phyloP scores from a whole-genome alignment of 352 stramenopile genomes.

The Thraustotheca clavata region DNA sequence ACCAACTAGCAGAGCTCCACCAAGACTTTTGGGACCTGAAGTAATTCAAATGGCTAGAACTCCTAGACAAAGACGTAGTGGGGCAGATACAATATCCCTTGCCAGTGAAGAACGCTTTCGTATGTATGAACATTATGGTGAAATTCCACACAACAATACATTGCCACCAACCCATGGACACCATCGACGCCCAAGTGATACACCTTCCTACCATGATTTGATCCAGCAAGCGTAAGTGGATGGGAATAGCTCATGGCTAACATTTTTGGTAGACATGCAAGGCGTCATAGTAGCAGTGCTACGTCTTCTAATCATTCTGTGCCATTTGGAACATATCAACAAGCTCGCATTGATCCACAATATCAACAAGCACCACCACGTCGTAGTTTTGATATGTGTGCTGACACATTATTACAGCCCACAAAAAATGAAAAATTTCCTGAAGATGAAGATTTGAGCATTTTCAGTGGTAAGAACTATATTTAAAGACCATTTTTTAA shows the following conservation, averaged over 20 bases:
- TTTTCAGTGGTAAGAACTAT: not conserved
- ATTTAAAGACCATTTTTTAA: not conserved
- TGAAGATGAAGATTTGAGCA: not conserved
- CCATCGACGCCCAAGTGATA: not conserved
- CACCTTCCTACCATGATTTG: not conserved
- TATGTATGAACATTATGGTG: slow-evolving; percentile 8
- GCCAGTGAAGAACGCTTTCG: slow-evolving; percentile 12
- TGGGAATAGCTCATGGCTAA: not conserved
- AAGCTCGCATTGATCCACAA: not conserved
- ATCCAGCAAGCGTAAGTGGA: not conserved
- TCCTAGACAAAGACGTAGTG: not conserved
- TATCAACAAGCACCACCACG: not conserved
- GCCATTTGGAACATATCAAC: not conserved
- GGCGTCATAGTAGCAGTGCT: slow-evolving; percentile 1
- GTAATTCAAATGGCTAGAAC: not conserved
- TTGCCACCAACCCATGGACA: not conserved
- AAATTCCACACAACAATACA: not conserved
- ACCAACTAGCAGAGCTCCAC: not conserved
- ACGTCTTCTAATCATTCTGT: not conserved
- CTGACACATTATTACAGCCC: slow-evolving; percentile 15
- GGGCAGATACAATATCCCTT: slow-evolving; percentile 17
- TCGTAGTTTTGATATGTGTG: slow-evolving; percentile 6
- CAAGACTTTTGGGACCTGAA: not conserved
- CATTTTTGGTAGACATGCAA: not conserved
- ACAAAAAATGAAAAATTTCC: not conserved